Evolutionary conservation across 2,329 filamentous ascomycete genomes (phyloP).

Genomic region (Claviceps lovelessii): DNA sequence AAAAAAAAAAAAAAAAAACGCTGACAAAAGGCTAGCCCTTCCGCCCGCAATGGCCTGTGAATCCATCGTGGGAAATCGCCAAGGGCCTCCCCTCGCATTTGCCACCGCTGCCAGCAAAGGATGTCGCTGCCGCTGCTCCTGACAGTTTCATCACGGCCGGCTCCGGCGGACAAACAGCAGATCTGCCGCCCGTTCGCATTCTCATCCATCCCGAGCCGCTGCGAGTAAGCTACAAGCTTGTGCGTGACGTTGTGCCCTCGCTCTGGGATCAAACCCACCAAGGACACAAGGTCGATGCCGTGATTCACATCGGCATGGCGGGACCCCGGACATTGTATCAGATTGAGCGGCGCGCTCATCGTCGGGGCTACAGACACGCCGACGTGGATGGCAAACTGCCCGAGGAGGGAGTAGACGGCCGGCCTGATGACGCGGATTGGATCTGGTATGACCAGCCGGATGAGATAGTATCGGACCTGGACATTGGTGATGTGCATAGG

Average conservation of each 20-base stretch:
- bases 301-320: constrained; percentile 73
- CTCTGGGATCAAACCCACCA: constrained; percentile 36
- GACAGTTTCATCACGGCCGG: too few species aligned
- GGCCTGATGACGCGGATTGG: constrained; percentile 29
- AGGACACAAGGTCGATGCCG: constrained; percentile 41
- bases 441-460: constrained; percentile 39
- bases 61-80: constrained; percentile 72
- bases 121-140: constrained; percentile 4
- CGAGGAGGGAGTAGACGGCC: constrained; percentile 38
- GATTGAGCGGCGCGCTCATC: constrained; percentile 55
- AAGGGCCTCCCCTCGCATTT: constrained; percentile 51
- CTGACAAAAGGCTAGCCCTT: constrained; percentile 42
- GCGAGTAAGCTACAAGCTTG: constrained; percentile 54
- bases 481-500: constrained; percentile 39
- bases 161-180: constrained; percentile 13
- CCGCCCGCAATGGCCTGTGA: constrained; percentile 52
- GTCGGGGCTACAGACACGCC: constrained; percentile 53
- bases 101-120: constrained; percentile 33
- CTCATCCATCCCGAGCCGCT: constrained; percentile 52
- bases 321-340: constrained; percentile 48
- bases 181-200: constrained; percentile 40
- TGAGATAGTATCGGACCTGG: constrained; percentile 42
- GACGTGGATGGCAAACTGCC: constrained; percentile 55
- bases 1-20: neutral
- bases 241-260: constrained; percentile 47